These are phyloP conservation scores for Calonectria henricotiae DNA, from an alignment of 2,329 filamentous ascomycete species.

Conservation along the genomic window DNA sequence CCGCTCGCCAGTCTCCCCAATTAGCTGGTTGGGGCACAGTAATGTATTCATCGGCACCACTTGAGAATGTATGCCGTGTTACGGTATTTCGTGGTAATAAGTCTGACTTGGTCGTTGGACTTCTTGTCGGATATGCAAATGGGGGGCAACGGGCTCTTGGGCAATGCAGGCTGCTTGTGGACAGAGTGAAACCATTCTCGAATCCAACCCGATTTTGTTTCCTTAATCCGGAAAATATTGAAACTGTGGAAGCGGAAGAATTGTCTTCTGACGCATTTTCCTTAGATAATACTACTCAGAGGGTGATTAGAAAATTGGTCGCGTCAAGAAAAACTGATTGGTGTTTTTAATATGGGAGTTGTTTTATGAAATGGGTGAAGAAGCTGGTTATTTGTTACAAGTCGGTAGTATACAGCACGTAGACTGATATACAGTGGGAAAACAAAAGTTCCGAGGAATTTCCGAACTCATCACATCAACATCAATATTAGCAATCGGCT, in stretches of 20 bases:
- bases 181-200: background rate
- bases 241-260: background rate
- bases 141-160: conserved; percentile 8
- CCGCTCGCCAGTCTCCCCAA: background rate
- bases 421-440: too few species aligned
- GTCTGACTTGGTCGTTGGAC: background rate
- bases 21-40: background rate
- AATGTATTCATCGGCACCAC: background rate
- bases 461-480: too few species aligned
- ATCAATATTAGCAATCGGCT: too few species aligned
- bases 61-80: background rate
- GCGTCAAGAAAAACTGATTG: too few species aligned
- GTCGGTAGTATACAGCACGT: too few species aligned
- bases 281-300: background rate
- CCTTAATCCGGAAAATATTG: background rate
- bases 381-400: too few species aligned
- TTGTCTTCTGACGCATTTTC: background rate
- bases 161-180: background rate
- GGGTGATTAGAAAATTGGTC: too few species aligned
- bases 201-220: background rate
- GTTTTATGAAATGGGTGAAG: too few species aligned
- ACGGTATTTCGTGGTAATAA: background rate
- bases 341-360: too few species aligned
- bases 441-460: too few species aligned
- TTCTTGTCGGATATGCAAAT: conserved; percentile 2